phyloP scores from a whole-genome alignment of 2,329 filamentous ascomycete species.

The Dryadomyces quercus-mongolicae region DNA sequence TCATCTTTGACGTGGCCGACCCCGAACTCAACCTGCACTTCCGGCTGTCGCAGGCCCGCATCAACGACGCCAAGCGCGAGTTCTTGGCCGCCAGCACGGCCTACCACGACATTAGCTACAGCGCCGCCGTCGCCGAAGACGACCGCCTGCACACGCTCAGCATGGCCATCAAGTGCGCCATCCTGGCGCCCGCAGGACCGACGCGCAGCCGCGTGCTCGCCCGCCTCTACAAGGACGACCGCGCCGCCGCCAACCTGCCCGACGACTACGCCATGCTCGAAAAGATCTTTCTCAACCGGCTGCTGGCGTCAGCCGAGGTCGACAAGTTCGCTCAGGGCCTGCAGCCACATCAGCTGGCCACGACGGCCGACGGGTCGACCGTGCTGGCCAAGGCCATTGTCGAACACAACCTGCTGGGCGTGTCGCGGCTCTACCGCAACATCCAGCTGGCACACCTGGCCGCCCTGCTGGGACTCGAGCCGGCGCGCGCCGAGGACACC shows the following conservation, averaged over 20 bases:
- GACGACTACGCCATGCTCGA: slow-evolving; percentile 81
- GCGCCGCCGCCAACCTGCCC: slow-evolving; percentile 47
- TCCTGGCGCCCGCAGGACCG: slow-evolving; percentile 84
- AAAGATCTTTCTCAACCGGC: slow-evolving; percentile 91
- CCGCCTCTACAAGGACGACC: slow-evolving; percentile 87
- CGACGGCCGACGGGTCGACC: slow-evolving; percentile 80
- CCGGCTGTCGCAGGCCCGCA: slow-evolving; percentile 81
- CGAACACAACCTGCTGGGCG: slow-evolving; percentile 88
- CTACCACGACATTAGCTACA: slow-evolving; percentile 80
- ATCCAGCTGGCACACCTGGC: slow-evolving; percentile 68
- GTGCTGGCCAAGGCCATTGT: slow-evolving; percentile 88
- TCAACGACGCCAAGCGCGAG: slow-evolving; percentile 78
- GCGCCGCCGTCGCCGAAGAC: slow-evolving; percentile 65
- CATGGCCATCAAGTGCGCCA: slow-evolving; percentile 82
- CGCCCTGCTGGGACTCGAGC: slow-evolving; percentile 62
- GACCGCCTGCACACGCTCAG: slow-evolving; percentile 76
- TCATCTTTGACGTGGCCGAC: slow-evolving; percentile 69
- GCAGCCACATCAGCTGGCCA: slow-evolving; percentile 78
- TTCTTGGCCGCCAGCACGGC: slow-evolving; percentile 81
- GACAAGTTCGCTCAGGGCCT: slow-evolving; percentile 72
- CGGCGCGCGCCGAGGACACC: slow-evolving; percentile 76
- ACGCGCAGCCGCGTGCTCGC: slow-evolving; percentile 68
- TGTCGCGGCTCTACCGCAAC: slow-evolving; percentile 67
- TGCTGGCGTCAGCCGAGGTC: slow-evolving; percentile 73
- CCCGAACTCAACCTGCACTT: slow-evolving; percentile 71